phyloP scores from a whole-genome alignment of 169 alveolate species.

The Toxoplasma gondii region DNA sequence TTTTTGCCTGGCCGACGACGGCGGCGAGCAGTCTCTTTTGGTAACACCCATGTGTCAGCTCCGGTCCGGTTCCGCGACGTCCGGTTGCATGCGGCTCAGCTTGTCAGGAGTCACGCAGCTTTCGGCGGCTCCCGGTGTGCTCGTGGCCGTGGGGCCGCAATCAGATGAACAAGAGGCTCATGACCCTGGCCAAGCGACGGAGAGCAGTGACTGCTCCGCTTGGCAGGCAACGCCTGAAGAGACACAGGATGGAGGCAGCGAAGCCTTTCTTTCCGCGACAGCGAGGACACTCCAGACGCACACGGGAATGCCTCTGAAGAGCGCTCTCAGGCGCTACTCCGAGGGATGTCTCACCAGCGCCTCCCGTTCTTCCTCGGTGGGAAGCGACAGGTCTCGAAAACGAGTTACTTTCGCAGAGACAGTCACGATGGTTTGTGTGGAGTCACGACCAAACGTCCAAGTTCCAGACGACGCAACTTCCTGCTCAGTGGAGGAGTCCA shows the following conservation, averaged over 20 bases:
- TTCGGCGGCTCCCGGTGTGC: constrained; percentile 37
- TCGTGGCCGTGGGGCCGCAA: not conserved
- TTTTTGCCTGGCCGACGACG: constrained; percentile 20
- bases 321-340: not conserved
- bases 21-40: not conserved
- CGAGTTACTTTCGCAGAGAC: constrained; percentile 31
- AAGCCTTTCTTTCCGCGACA: not conserved
- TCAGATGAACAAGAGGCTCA: not conserved
- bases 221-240: not conserved
- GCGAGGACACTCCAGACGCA: not conserved
- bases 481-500: not conserved
- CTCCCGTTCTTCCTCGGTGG: not conserved
- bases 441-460: not conserved
- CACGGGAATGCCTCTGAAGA: not conserved
- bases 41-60: not conserved
- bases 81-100: not conserved
- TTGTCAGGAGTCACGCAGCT: not conserved
- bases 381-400: not conserved
- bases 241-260: not conserved
- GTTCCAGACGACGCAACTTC: not conserved
- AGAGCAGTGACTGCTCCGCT: not conserved
- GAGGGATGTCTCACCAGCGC: not conserved
- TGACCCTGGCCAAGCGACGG: not conserved
- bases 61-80: not conserved
- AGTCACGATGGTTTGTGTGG: not conserved